Base-by-base conservation (phyloP, 73 alveolate genomes). In the Blepharisma japonicum region DNA sequence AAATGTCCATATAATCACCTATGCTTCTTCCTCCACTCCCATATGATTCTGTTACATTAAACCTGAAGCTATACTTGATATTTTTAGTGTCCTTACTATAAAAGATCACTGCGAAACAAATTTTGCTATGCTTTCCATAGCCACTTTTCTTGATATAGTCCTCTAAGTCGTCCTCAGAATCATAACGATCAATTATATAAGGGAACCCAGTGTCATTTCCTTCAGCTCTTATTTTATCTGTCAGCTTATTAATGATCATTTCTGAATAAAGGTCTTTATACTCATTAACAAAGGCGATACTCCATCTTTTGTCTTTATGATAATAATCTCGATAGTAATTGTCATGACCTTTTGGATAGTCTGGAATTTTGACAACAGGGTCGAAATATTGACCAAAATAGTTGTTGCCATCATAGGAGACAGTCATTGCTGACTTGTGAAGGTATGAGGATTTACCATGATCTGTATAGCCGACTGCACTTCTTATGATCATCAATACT, bases 1-100 rank as follows among this genome's bases (percentile, higher is more conserved):
- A 51, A 9, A 83, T 85, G 49, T 55, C 71, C 38, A 89, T 66
- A 55, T 82, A 86, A 54, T 81, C 78, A 27, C 90, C 90, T 76
- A 86, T 94, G 23, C 74, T 76, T 23, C 79, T 82, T 55, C 85
- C 80, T 7, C 96, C 96, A 88, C 82, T 82, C 46, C 68, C 50
- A 9, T 18, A 9, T 14, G 74, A 9, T 5, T 61, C 74, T 61
- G 74, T 18, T 18, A 25, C 23, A 61, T 61, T 61, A 5, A 20
- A 61, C 47, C 74, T 61, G 11, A 61, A 18, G 38, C 46, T 61
- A n/a, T 14, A n/a, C 46, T 61, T 39, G 47, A 14, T 14, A 18
- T 61, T 25, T 14, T 14, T 18, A 68, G 49, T 54, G 56, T 51
- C 87, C 56, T 50, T 78, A 68, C 5, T 84, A 61, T 42, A 53